Evolutionary conservation across 129 eudicot genomes (phyloP), one percentile per base, ranked within the genome.

Genomic region (Saussurea involucrata): DNA sequence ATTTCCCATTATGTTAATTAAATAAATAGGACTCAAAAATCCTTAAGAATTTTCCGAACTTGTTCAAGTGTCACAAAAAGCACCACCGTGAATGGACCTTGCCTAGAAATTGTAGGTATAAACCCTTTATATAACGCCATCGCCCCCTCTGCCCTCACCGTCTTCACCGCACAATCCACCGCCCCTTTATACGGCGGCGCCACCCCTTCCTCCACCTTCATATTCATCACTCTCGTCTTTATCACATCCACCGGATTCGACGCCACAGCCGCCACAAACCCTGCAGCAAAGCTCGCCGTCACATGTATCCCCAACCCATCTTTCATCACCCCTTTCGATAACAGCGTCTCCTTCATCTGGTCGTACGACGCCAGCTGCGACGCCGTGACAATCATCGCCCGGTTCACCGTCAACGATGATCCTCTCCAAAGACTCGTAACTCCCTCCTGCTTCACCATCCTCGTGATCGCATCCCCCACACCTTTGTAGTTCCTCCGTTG

Each of bases 361-460:
- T 89, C 97, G 63, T 92, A 92, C 29, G 97, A 89, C 31, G 95
- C 97, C 18, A 92, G 81, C 68, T 92, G 95, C 5, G 95, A 87
- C 5, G 97, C 90, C 3, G 92, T 92, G 46, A 89, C 97, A 8
- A 92, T 79, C 97, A 92, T 92, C 6, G 91, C 97, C n/a, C 97
- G 90, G 90, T 92, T 87, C 85, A 92, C 95, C 5, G 97, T 92
- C 18, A 87, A 85, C 0, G 90, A 75, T 61, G 95, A 92, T 5
- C 95, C 97, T 74, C 92, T 84, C 95, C 95, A 92, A 75, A 92
- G 88, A 74, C 86, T 81, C 17, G 84, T 63, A 3, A 92, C 76
- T 7, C 97, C 97, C 44, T 89, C 95, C 27, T 79, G 81, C 53
- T 72, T 80, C 15, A 55, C 69, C 95, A 92, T 92, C 20, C 80